These are phyloP conservation scores for Vigna mungo DNA, from an alignment of 306 rosid species.

Conservation along the genomic window DNA sequence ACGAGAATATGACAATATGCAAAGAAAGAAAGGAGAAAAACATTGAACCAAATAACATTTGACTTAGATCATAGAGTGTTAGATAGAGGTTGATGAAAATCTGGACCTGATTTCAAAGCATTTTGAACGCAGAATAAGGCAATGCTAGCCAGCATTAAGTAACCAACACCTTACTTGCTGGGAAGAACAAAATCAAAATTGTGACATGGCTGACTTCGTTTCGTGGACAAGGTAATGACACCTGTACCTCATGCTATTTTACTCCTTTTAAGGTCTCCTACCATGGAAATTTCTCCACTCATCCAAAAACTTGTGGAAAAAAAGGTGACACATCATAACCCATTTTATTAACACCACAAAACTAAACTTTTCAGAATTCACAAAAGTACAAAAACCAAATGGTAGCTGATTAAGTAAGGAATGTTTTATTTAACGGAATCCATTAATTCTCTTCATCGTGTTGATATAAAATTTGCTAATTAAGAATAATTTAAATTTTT, in stretches of 20 bases:
- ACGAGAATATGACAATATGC: too few species aligned
- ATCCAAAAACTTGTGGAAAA: constrained; percentile 6
- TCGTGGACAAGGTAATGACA: constrained; percentile 48
- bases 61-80: constrained; percentile 49
- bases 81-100: constrained; percentile 67
- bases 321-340: too few species aligned
- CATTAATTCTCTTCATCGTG: neutral
- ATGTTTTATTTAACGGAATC: neutral
- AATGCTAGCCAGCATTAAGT: constrained; percentile 16
- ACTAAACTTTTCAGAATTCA: neutral
- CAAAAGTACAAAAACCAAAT: neutral
- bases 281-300: constrained; percentile 42
- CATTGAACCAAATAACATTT: constrained; percentile 27
- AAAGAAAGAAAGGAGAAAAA: too few species aligned
- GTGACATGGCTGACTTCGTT: constrained; percentile 54
- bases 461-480: neutral
- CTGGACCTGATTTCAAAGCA: constrained; percentile 55
- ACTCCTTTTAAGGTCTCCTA: constrained; percentile 4
- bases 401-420: neutral
- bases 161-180: constrained; percentile 33
- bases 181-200: constrained; percentile 45
- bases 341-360: too few species aligned
- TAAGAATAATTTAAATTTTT: too few species aligned
- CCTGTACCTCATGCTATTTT: constrained; percentile 7
- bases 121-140: constrained; percentile 38